phyloP scores from a whole-genome alignment of 306 rosid genomes.

The Biancaea sappan region DNA sequence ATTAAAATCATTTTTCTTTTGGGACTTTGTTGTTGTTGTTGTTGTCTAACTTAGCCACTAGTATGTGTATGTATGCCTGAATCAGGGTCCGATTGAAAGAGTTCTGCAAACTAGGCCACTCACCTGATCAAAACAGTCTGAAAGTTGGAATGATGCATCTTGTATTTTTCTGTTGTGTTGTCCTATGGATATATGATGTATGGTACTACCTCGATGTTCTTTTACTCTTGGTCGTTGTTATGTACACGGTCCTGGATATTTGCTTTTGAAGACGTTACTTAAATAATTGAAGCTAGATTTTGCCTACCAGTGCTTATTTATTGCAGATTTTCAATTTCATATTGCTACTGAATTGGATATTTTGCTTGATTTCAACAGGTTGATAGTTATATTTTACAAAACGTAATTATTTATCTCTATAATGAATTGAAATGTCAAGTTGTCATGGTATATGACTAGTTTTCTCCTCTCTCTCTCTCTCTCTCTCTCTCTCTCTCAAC shows the following conservation, averaged over 20 bases:
- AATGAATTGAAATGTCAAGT: neutral
- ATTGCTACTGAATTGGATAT: slow-evolving; percentile 16
- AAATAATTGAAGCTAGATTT: neutral
- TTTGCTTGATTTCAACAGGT: neutral
- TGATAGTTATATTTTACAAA: neutral
- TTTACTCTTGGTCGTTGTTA: slow-evolving; percentile 3
- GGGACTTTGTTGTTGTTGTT: no score
- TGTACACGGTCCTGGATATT: slow-evolving; percentile 16
- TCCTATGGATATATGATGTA: neutral
- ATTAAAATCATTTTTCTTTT: neutral
- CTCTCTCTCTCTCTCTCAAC: no score
- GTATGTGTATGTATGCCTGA: slow-evolving; percentile 10
- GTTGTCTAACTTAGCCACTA: slow-evolving; percentile 2
- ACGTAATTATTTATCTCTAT: neutral
- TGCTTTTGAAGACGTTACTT: neutral
- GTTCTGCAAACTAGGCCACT: neutral
- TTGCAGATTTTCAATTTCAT: slow-evolving; percentile 22
- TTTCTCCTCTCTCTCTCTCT: no score
- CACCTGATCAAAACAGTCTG: neutral
- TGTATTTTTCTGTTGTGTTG: slow-evolving; percentile 38
- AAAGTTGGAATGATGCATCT: slow-evolving; percentile 32
- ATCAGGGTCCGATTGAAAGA: slow-evolving; percentile 14
- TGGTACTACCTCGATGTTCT: neutral
- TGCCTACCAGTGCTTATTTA: neutral
- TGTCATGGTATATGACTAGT: neutral